Percentiles rank a stretch among this genome's conserved stretches.
phyloP scores from a whole-genome alignment of 164 flowering plant genomes.

The Euptelea pleiosperma region DNA sequence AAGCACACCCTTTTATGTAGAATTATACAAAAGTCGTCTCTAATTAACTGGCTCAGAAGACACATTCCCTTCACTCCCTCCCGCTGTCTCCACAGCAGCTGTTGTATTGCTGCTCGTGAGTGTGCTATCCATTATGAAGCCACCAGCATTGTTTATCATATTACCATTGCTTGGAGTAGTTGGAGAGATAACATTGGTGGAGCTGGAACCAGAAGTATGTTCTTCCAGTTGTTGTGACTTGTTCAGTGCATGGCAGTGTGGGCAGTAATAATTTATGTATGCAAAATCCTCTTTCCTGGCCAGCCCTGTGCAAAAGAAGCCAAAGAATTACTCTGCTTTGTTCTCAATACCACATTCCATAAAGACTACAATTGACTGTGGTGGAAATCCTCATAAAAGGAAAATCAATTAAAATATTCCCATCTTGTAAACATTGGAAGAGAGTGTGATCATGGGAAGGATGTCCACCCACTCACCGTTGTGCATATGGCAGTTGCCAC shows the following conservation, averaged over 20 bases:
- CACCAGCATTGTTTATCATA: background rate
- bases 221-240: slow-evolving; percentile 43
- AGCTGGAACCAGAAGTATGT: slow-evolving; percentile 27
- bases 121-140: background rate
- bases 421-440: background rate
- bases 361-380: background rate
- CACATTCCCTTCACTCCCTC: background rate
- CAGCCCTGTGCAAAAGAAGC: slow-evolving; percentile 52
- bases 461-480: slow-evolving; percentile 50
- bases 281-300: slow-evolving; percentile 88
- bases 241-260: slow-evolving; percentile 77
- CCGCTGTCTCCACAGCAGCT: background rate
- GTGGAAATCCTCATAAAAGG: background rate
- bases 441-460: background rate
- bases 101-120: background rate
- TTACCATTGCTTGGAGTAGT: slow-evolving; percentile 14
- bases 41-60: too few relatives aligned
- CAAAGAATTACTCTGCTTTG: background rate
- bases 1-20: too few relatives aligned
- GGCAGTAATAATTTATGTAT: slow-evolving; percentile 78
- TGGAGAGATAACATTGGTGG: slow-evolving; percentile 20
- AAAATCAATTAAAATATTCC: background rate
- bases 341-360: too few relatives aligned
- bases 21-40: too few relatives aligned
- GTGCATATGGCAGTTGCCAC: slow-evolving; percentile 95